Evolutionary conservation across 2,329 filamentous ascomycete genomes (phyloP), one percentile per base, ranked within the genome.

Genomic region (Exophiala alcalophila): DNA sequence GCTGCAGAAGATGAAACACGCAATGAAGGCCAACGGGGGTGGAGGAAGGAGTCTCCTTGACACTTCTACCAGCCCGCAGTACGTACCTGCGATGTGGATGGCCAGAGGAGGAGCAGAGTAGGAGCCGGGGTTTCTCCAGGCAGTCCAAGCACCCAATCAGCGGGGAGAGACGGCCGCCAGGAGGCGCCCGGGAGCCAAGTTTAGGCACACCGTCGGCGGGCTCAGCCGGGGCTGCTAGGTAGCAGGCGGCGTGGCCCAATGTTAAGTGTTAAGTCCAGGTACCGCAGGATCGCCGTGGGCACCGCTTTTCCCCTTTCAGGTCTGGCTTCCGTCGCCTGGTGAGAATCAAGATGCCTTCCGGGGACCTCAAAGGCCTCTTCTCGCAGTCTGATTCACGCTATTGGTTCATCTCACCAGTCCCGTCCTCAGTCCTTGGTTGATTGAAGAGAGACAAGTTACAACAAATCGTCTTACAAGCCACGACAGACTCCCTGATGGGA

Each of bases 1-100:
- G 37, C 28, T 33, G 43, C 16, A 33, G 38, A 25, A 41, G 12
- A 37, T 47, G 43, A 47, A 47, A 47, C 43, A 32, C 43, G 12
- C 19, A 31, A 29, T 40, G 16, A 8, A 35, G 42, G 30, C 28
- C 20, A 16, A 35, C 16, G 31, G 36, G 19, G 24, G 31, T n/a
- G 20, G 44, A 32, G 20, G 18, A 21, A 23, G 40, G 11, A 23
- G 15, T n/a, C n/a, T n/a, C n/a, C n/a, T n/a, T n/a, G n/a, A n/a
- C n/a, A n/a, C n/a, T n/a, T n/a, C n/a, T n/a, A n/a, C n/a, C n/a
- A n/a, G n/a, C n/a, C n/a, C n/a, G n/a, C n/a, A n/a, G n/a, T n/a
- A n/a, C n/a, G n/a, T n/a, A n/a, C n/a, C n/a, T n/a, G n/a, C n/a
- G n/a, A n/a, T n/a, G n/a, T n/a, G n/a, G n/a, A n/a, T n/a, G n/a